Conservation (phyloP, 345 rosid genomes). For the Brassica cretica region DNA sequence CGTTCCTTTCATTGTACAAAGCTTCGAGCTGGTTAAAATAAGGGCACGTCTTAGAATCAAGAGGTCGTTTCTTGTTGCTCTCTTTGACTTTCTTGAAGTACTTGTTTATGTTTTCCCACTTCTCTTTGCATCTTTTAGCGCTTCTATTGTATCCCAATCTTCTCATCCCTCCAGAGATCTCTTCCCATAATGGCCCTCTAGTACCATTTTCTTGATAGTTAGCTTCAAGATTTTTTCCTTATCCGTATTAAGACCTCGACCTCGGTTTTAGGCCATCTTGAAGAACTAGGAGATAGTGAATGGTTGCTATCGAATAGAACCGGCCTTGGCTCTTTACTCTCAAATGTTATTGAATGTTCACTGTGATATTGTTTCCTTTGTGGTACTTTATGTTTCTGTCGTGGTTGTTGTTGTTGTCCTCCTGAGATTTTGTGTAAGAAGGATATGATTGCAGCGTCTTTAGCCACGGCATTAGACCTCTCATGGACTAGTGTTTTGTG, state of each 20-base stretch:
- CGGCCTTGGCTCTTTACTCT: slow-evolving; percentile 33
- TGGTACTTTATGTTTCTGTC: slow-evolving; percentile 27
- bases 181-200: slow-evolving; percentile 91
- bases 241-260: slow-evolving; percentile 68
- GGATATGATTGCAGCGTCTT: slow-evolving; percentile 74
- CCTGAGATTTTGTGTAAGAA: slow-evolving; percentile 75
- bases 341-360: slow-evolving; percentile 31
- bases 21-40: slow-evolving; percentile 80
- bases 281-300: slow-evolving; percentile 47
- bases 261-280: slow-evolving; percentile 90
- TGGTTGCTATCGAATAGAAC: slow-evolving; percentile 20
- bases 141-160: slow-evolving; percentile 68
- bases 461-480: slow-evolving; percentile 67
- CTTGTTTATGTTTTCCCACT: slow-evolving; percentile 97
- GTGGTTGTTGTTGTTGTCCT: slow-evolving; percentile 35
- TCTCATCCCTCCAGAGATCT: slow-evolving; percentile 68
- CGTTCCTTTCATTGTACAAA: slow-evolving; percentile 55
- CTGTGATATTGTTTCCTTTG: slow-evolving; percentile 26
- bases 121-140: slow-evolving; percentile 90
- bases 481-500: slow-evolving; percentile 66
- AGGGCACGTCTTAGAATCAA: slow-evolving; percentile 83
- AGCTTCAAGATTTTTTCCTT: slow-evolving; percentile 54
- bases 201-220: slow-evolving; percentile 65
- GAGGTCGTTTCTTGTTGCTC: slow-evolving; percentile 66
- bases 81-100: slow-evolving; percentile 90